These are phyloP conservation scores for Corrigiola litoralis DNA, from an alignment of 179 eudicot species.

Conservation along the genomic window DNA sequence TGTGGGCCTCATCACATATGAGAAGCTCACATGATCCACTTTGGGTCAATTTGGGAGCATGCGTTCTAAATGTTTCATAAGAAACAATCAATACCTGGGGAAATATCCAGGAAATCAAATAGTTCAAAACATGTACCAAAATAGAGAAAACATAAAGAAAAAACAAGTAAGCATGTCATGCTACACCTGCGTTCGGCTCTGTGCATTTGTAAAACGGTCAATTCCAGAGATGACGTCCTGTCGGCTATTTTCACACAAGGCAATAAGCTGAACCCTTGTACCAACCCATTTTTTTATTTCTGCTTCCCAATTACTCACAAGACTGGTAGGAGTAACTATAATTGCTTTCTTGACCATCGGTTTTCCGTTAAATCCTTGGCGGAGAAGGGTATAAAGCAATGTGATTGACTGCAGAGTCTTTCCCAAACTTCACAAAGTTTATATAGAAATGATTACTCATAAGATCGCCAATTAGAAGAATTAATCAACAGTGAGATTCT, in stretches of 20 bases:
- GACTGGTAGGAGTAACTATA: constrained; percentile 97
- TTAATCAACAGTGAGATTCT: constrained; percentile 20
- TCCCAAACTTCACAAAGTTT: constrained; percentile 70
- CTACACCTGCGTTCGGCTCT: constrained; percentile 61
- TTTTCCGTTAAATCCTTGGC: constrained; percentile 92
- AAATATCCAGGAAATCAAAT: too few species aligned
- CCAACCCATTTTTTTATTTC: constrained; percentile 97
- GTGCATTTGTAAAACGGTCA: constrained; percentile 54
- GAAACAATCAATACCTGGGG: constrained; percentile 91
- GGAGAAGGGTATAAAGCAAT: constrained; percentile 83
- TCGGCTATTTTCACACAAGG: constrained; percentile 89
- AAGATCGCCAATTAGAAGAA: too few species aligned
- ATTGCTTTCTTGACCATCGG: constrained; percentile 93
- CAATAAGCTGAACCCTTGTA: constrained; percentile 76
- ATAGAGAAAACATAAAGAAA: too few species aligned
- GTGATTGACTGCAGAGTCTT: constrained; percentile 98
- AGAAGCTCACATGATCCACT: constrained; percentile 91
- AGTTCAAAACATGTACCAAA: constrained; percentile 12
- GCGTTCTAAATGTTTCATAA: constrained; percentile 95
- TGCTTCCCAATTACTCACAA: constrained; percentile 99
- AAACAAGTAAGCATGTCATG: constrained; percentile 4
- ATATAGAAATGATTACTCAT: not conserved
- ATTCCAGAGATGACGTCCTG: constrained; percentile 78
- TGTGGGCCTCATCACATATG: constrained; percentile 98
- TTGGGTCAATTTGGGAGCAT: constrained; percentile 65